Evolutionary conservation across 139 green algal species (phyloP), one percentile per base, ranked within the genome.

Genomic region (Penium margaritaceum): DNA sequence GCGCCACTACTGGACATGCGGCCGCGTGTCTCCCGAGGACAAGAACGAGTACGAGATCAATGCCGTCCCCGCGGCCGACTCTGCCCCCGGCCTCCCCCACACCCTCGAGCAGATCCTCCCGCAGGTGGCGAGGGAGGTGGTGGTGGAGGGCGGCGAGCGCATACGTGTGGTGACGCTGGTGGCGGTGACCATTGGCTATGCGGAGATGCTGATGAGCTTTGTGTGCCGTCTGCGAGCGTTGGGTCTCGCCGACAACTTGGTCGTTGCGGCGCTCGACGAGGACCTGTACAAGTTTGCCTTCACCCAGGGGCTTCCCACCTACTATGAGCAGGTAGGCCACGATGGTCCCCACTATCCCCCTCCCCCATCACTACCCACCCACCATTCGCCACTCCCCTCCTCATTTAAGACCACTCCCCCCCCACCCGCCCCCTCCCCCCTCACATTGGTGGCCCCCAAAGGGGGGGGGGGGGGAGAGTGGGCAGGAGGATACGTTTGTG

Each of bases 181-280:
- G 3, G 70, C 58, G 0, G 70, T 77, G 17, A 61, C 70, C 32
- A 46, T 38, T 21, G 58, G 58, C 5, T 77, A 77, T 17, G 36
- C 36, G 33, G 70, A 77, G 34, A 77, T 77, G 70, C 57, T 77
- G 19, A 70, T 77, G 70, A 77, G 41, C 57, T 77, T 77, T 24
- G 57, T 77, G 30, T 77, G 70, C 37, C 32, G 33, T 7, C 38
- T 77, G 27, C 60, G 58, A 14, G 29, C 6, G 3, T 33, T 77
- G 30, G 70, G 70, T 9, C 24, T 77, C 21, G 47, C 27, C 19
- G 30, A 76, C 9, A 69, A 69, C 63, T n/a, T 77, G 17, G n/a
- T 77, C 21, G 27, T 77, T 35, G 70, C 57, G 0, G 70, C 70
- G 32, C 57, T 77, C 1, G 70, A 76, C 6, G 54, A 71, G 39